These are phyloP conservation scores for Alnus rubra DNA, from an alignment of 306 rosid species.

Conservation along the genomic window DNA sequence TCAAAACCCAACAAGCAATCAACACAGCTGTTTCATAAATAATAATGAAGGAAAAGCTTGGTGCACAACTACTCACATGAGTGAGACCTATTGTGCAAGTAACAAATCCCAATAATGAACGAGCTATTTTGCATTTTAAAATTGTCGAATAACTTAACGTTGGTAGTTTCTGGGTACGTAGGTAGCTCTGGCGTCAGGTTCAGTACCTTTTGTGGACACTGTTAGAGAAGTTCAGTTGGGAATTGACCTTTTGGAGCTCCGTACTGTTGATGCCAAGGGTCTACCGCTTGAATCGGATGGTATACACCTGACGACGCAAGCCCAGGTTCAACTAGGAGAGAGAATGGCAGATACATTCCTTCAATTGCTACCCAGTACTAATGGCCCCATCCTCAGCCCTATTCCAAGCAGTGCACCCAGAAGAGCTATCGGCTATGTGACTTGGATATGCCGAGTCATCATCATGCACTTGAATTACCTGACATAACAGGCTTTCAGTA, in stretches of 20 bases:
- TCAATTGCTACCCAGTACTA: conserved; percentile 19
- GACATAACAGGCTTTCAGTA: no score
- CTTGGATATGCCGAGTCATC: no score
- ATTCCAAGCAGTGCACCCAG: background rate
- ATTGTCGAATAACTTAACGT: background rate
- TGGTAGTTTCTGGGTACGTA: background rate
- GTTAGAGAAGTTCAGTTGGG: conserved; percentile 51
- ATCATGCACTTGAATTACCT: no score
- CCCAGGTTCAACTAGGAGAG: conserved; percentile 44
- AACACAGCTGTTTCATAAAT: no score
- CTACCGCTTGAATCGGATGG: conserved; percentile 38
- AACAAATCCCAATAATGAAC: background rate
- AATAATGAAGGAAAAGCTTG: no score
- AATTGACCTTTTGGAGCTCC: conserved; percentile 31
- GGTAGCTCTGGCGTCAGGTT: conserved; percentile 53
- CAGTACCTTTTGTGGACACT: conserved; percentile 20
- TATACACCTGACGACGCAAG: conserved; percentile 38
- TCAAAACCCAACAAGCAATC: no score
- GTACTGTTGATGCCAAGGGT: conserved; percentile 43
- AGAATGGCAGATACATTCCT: conserved; percentile 39
- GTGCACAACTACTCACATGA: no score
- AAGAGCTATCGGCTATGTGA: no score
- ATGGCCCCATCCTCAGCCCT: background rate
- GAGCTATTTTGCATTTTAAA: background rate
- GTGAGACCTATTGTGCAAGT: no score